Evolutionary conservation across 306 rosid species (phyloP).

Genomic region (Castanea crenata): DNA sequence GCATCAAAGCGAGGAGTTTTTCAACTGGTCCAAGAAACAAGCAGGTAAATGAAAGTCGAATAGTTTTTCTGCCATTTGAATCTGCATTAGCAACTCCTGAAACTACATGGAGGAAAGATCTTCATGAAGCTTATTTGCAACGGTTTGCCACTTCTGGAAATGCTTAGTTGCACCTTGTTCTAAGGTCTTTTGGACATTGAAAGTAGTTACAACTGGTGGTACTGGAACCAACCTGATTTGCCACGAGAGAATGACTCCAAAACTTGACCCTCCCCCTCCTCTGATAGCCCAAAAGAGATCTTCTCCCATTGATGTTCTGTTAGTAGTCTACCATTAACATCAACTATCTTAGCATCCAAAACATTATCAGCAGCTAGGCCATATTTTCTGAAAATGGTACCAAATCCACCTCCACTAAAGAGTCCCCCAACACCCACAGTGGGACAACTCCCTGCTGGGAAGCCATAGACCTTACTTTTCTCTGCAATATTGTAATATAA

Average conservation of each 20-base stretch:
- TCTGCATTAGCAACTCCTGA: not conserved
- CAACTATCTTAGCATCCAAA: slow-evolving; percentile 1
- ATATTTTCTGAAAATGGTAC: not conserved
- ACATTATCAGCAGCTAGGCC: slow-evolving; percentile 3
- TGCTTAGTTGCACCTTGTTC: not conserved
- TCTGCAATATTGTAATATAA: not conserved
- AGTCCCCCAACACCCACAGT: not conserved
- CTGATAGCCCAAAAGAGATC: slow-evolving; percentile 8
- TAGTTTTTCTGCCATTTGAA: not conserved
- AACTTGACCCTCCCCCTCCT: slow-evolving; percentile 3
- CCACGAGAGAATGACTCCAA: slow-evolving; percentile 1
- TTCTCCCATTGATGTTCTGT: slow-evolving; percentile 6
- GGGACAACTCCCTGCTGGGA: slow-evolving; percentile 1
- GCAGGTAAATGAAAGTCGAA: not conserved
- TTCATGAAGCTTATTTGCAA: not conserved
- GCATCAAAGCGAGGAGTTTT: not conserved
- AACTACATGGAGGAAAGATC: not conserved
- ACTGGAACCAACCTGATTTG: not conserved
- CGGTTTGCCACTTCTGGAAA: not conserved
- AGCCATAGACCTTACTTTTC: not conserved
- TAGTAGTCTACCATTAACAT: not conserved
- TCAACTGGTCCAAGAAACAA: not conserved
- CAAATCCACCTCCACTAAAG: not conserved
- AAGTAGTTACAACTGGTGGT: not conserved
- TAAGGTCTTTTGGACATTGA: not conserved